Evolutionary conservation across 441 rosid genomes (phyloP), one percentile per base, ranked within the genome.

Genomic region (Hura crepitans): DNA sequence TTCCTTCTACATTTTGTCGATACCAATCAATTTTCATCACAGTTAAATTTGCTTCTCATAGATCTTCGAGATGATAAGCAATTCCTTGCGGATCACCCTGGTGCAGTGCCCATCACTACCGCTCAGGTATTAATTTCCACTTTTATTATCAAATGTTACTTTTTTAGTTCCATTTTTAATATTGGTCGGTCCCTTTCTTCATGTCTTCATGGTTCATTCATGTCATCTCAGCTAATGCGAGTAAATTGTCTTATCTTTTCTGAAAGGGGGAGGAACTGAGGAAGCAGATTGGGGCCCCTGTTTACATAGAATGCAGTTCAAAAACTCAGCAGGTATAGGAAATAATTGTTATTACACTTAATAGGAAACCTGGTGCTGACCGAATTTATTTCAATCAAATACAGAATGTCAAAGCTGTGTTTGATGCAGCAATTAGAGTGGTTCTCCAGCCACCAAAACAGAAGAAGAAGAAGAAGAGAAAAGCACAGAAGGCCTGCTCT

Each of bases 401-500:
- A 64, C 92, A 93, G 98, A 93, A 88, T 69, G 92, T 93, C 74
- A 93, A 93, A 84, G 95, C 90, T 1, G 96, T 93, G 74, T 93
- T 93, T 77, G 98, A 93, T 79, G 93, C 96, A 0, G 97, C 98
- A 78, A 93, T 93, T 73, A 88, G 86, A 78, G 92, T 91, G 61
- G 98, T 91, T 78, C 95, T 93, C 62, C 98, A 93, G 84, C 97
- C 98, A 18, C 92, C 93, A 0, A 90, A 93, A 74, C 91, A 87
- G 82, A 93, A 84, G 86, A 92, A 82, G 89, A 90, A 72, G 80
- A 93, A 89, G 92, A 93, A 89, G 87, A 86, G 91, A 78, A 85
- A 78, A 84, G 70, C 88, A 45, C 93, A 83, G 18, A 85, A 80
- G 82, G 82, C 81, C 14, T 93, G 98, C 84, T 83, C 97, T 28